Conservation (phyloP, 768 basidiomycete genomes). For the Leccinum arenicola region DNA sequence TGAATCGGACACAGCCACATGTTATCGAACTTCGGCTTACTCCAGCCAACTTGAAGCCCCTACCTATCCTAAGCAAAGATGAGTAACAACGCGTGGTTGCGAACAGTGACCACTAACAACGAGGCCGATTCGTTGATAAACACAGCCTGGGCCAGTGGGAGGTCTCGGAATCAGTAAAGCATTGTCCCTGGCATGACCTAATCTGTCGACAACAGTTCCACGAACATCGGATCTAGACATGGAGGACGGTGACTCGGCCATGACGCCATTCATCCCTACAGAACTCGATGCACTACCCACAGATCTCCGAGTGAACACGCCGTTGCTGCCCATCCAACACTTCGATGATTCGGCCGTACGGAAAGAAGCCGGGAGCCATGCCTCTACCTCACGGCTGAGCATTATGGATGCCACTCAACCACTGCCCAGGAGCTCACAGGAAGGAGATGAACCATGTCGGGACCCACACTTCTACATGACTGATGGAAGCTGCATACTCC, state of each 20-base stretch:
- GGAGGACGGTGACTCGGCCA: slow-evolving; percentile 11
- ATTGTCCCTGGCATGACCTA: slow-evolving; percentile 1
- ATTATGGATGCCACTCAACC: slow-evolving; percentile 1
- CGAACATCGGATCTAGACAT: slow-evolving; percentile 6
- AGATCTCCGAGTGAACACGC: not conserved
- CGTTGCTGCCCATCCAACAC: slow-evolving; percentile 4
- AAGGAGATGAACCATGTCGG: slow-evolving; percentile 18
- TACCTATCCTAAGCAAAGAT: not conserved
- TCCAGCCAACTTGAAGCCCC: not conserved
- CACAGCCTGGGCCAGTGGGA: not conserved
- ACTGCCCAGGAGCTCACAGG: slow-evolving; percentile 4
- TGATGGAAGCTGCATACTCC: slow-evolving; percentile 67
- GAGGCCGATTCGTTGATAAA: not conserved
- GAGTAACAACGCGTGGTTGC: not conserved
- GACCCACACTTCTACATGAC: slow-evolving; percentile 62
- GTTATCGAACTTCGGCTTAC: not conserved
- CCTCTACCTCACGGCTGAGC: slow-evolving; percentile 4
- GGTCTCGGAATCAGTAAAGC: not conserved
- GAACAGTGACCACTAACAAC: not conserved
- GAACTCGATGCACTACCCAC: slow-evolving; percentile 15
- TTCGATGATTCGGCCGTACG: slow-evolving; percentile 7
- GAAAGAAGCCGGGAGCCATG: slow-evolving; percentile 11
- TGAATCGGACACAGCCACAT: slow-evolving; percentile 22
- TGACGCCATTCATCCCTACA: slow-evolving; percentile 21
- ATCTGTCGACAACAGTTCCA: not conserved